Conservation (phyloP, 148 eudicot genomes). For the Vaccinium corymbosum region DNA sequence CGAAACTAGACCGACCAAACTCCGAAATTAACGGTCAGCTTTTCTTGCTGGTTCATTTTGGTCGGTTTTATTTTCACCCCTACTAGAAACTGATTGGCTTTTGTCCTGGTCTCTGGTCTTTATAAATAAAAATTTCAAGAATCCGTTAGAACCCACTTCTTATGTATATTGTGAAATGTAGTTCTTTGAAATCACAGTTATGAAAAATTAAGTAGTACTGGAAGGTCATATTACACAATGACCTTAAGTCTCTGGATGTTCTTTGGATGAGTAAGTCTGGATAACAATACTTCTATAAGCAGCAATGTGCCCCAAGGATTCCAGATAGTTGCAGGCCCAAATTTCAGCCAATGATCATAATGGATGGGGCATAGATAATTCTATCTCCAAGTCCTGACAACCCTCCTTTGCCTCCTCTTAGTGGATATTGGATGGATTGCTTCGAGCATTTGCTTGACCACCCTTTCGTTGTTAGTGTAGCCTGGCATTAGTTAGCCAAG, state of each 20-base stretch:
- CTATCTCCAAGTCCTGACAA: background rate
- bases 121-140: background rate
- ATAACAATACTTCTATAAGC: background rate
- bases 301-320: too few relatives aligned
- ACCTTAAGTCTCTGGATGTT: background rate
- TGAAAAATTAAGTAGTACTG: too few relatives aligned
- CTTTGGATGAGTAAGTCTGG: background rate
- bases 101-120: background rate
- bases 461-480: background rate
- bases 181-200: background rate
- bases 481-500: background rate
- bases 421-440: background rate
- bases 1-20: too few relatives aligned
- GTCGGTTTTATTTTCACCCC: too few relatives aligned
- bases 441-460: background rate
- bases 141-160: background rate
- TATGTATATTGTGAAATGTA: background rate
- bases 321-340: too few relatives aligned
- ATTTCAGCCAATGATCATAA: too few relatives aligned
- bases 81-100: background rate
- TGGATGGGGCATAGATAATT: background rate
- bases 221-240: background rate
- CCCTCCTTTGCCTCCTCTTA: background rate
- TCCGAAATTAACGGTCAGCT: too few relatives aligned
- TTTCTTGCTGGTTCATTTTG: too few relatives aligned